Base-by-base conservation (phyloP, 495 filamentous ascomycete genomes). In the Polyplosphaeria fusca region DNA sequence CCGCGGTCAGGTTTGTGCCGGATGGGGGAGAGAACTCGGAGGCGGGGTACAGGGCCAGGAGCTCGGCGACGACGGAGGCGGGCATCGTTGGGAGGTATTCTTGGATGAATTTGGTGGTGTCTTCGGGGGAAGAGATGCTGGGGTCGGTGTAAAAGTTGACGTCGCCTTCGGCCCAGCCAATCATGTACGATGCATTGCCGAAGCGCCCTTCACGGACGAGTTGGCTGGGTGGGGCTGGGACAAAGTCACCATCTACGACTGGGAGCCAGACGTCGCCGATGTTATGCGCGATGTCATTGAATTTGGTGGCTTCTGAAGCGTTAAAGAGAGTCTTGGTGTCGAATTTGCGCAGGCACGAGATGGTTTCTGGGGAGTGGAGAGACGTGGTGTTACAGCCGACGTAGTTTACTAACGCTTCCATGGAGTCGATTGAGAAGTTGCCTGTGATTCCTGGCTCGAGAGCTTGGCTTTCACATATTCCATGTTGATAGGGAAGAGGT, bases 381-480 rank as follows among this genome's bases (percentile, higher is more conserved):
- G 7, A 14, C 28, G 38, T 59, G 9, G 23, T 27, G 25, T 51
- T 59, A 39, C 55, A 59, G 16, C 47, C 47, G 5, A 51, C 19
- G 28, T 45, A 52, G 4, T 45, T n/a, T 4, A 41, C 27, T 3
- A 59, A 12, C 9, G 12, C 14, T 13, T 23, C 22, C 47, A 59
- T 59, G 11, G 55, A 46, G 37, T 59, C 27, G 28, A 59, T 51
- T 13, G 25, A 45, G 23, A 24, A 52, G 26, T 52, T 52, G 9
- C 47, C 55, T 5, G 55, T 59, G 27, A 59, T 59, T 1, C 55
- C 55, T 7, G 55, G 55, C 41, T 59, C 55, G 16, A 59, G 40
- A 26, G 39, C 39, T 28, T 52, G 47, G 22, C 32, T 30, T 41
- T 59, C 23, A 35, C 40, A 47, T 5, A 60, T 55, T 5, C 40